Evolutionary conservation across 495 filamentous ascomycete genomes (phyloP), one percentile per base, ranked within the genome.

Genomic region (Aspergillus saccharolyticus): DNA sequence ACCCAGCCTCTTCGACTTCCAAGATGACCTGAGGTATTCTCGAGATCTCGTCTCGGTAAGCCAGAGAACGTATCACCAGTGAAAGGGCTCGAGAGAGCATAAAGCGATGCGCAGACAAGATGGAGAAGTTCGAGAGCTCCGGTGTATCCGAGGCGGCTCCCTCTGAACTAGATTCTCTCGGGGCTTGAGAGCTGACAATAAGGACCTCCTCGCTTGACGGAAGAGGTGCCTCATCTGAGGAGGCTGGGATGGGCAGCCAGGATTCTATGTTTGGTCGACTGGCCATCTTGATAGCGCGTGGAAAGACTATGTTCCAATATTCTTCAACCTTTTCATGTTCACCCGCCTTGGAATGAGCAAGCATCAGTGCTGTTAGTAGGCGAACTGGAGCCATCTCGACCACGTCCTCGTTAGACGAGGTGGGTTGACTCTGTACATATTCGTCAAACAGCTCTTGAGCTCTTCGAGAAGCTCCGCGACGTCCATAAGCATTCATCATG

Each of bases 341-440:
- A 9, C 72, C 63, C 19, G 82, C 81, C 33, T 76, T 71, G 20
- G 81, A 67, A 64, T 88, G 77, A 4, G 80, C 72, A 2, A 75
- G 65, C 87, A 94, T 91, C 22, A 90, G 67, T 9, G 84, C 78
- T 52, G 78, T 77, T 14, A 93, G 69, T 46, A 92, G 71, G 10
- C 70, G 66, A 42, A 89, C 65, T 0, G 89, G 86, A 3, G 73
- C 60, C 9, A 55, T 45, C 22, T 58, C 74, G 28, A 28, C 54
- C 48, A 52, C 65, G 56, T 58, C 70, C 50, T 50, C 60, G 6
- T 30, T 42, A 22, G 55, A 52, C 33, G 71, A 65, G 49, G 77
- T 68, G 16, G 74, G 59, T 15, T 61, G 62, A 20, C 63, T 66
- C 4, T 58, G 52, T 5, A 71, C 45, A 63, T 80, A 88, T 44